These are phyloP conservation scores for Brassica incana DNA, from an alignment of 345 rosid species.

Conservation along the genomic window DNA sequence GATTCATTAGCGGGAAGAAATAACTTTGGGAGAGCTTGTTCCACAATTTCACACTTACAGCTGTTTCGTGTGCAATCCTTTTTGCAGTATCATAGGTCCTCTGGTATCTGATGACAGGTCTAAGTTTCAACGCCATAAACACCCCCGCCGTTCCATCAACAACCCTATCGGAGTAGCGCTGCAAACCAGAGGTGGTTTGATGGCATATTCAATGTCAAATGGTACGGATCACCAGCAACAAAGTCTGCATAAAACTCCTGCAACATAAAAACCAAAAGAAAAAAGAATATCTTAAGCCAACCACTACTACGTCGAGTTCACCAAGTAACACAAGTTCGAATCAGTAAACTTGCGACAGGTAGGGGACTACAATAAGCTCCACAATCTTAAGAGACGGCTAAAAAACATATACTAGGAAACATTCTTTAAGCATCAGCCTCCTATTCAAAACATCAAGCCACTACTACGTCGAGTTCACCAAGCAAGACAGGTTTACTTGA, in stretches of 20 bases:
- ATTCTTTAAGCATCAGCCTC: not conserved
- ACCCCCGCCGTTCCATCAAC: constrained; percentile 86
- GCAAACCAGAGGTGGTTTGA: constrained; percentile 85
- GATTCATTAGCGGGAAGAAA: not conserved
- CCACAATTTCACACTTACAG: constrained; percentile 61
- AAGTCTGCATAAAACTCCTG: constrained; percentile 98
- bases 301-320: too few species aligned
- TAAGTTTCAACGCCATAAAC: constrained; percentile 83
- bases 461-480: not conserved
- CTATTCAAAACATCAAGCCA: constrained; percentile 6
- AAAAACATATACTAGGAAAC: not conserved
- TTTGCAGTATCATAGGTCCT: constrained; percentile 93
- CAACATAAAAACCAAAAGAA: constrained; percentile 25
- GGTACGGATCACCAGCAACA: constrained; percentile 81
- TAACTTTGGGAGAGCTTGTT: not conserved
- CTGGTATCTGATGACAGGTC: constrained; percentile 92
- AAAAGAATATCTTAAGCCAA: too few species aligned
- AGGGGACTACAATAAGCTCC: not conserved
- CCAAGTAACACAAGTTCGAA: not conserved
- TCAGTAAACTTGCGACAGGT: not conserved
- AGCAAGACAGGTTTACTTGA: not conserved
- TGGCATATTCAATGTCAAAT: constrained; percentile 80
- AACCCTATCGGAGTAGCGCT: constrained; percentile 75
- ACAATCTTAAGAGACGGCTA: not conserved
- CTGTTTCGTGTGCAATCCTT: constrained; percentile 92